phyloP scores from a whole-genome alignment of 371 early-diverging fungal genomes.

The Mucor irregularis region DNA sequence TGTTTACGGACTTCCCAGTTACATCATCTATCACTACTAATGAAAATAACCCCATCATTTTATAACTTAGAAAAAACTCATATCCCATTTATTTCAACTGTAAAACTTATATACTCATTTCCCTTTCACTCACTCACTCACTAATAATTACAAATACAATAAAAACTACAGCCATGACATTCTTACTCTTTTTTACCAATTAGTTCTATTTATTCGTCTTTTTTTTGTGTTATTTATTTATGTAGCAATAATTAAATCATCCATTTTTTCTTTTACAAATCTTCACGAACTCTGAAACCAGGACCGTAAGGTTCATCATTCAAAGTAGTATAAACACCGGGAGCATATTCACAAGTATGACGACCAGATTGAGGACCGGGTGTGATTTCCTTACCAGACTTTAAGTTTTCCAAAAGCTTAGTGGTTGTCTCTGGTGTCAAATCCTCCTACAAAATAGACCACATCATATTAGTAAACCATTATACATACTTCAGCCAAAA shows the following conservation, averaged over 20 bases:
- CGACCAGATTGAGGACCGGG: conserved; percentile 89
- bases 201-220: not conserved
- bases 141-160: too few relatives aligned
- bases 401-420: conserved; percentile 85
- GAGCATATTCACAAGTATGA: conserved; percentile 82
- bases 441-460: conserved; percentile 96
- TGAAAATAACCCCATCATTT: too few relatives aligned
- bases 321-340: conserved; percentile 80
- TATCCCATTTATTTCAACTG: too few relatives aligned
- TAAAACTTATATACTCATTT: not conserved
- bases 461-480: too few relatives aligned
- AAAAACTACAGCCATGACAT: too few relatives aligned
- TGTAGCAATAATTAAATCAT: too few relatives aligned
- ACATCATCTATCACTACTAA: conserved; percentile 24
- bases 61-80: too few relatives aligned
- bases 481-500: not conserved
- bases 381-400: conserved; percentile 73
- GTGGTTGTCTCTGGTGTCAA: conserved; percentile 91
- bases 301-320: conserved; percentile 89
- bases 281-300: conserved; percentile 86
- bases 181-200: too few relatives aligned
- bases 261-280: conserved; percentile 61
- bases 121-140: not conserved
- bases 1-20: conserved; percentile 60
- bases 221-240: not conserved